Evolutionary conservation across 2,329 filamentous ascomycete genomes (phyloP), one percentile per base, ranked within the genome.

Genomic region (Parasarocladium wereldwijsianum): DNA sequence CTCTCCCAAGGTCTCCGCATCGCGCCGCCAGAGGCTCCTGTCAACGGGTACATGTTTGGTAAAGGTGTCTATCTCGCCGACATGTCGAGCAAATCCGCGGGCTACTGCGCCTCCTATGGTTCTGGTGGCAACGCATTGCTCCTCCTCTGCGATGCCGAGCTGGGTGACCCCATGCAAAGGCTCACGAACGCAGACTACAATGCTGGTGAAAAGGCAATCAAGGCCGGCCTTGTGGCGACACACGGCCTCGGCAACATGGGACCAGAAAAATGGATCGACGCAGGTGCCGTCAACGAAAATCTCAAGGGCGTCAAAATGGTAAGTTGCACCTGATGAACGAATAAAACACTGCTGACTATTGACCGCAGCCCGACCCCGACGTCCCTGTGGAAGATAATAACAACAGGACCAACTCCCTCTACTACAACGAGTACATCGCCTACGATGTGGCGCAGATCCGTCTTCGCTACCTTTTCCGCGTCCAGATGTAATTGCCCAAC

Each of bases 31-130:
- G 77, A 92, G 50, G 84, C 84, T 0, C 85, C 83, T 0, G 74
- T 74, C 0, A 68, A 64, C 4, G 82, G 82, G 2, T 85, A 87
- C 57, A 87, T 87, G 79, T 93, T 92, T 40, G 84, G 78, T 34
- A 92, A 92, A 51, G 84, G 84, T 25, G 79, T 93, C 26, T 93
- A 93, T 46, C 66, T 93, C 3, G 83, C 83, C 3, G 83, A 92
- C 43, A 85, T 85, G 64, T 78, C 73, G 0, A 78, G 70, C 47
- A 93, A 92, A 54, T 84, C 77, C 3, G 82, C 82, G 11, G 71
- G 71, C 42, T 93, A 93, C 55, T 90, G 82, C 47, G 66, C 52
- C 31, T 48, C 70, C 0, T 47, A 54, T 38, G 64, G 58, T 35
- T 79, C 76, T n/a, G 68, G 65, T n/a, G 67, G 70, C 13, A 70